Base-by-base conservation (phyloP, 2,329 filamentous ascomycete genomes). In the Aspergillus ochraceus region DNA sequence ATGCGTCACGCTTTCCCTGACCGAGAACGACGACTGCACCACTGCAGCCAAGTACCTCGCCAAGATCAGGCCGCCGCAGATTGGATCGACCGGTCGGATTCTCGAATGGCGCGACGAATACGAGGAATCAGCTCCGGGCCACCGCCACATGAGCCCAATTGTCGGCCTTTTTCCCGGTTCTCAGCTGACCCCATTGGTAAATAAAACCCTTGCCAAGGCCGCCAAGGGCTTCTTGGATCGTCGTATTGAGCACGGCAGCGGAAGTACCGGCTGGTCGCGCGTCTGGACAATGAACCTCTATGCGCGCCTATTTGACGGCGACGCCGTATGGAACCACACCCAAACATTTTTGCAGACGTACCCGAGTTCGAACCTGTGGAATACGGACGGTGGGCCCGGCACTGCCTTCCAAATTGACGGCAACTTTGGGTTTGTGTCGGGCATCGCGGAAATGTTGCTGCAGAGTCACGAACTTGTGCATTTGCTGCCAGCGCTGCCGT, bases 61-160 rank as follows among this genome's bases (percentile, higher is more conserved):
- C 30, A 60, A 52, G 14, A 64, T 67, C 17, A 58, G 49, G 24
- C 64, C 39, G 5, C 59, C 54, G 6, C 63, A 62, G 26, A 69
- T 68, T 57, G 67, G 62, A 36, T 62, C 63, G 19, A 56, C 64
- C 30, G 70, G 71, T 0, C 67, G 70, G 22, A 66, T 74, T 17
- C 66, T 71, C 22, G 72, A 74, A 64, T 74, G 73, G 71, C 65
- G 63, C 20, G 53, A 70, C 11, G 74, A 77, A n/a, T 74, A 74
- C 50, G 55, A 70, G 20, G 74, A 77, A 57, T 67, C 71, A 1
- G 81, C 83, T 45, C 79, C 77, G 0, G 81, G 81, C 0, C 81
- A 84, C 58, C 74, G 82, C 0, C 83, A 84, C 55, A 74, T 84
- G 9, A 82, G 79, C 0, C 81, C 81, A 49, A 74, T 83, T 1